Evolutionary conservation across 176 grass and related monocot genomes (phyloP).

Genomic region (Puya raimondii): DNA sequence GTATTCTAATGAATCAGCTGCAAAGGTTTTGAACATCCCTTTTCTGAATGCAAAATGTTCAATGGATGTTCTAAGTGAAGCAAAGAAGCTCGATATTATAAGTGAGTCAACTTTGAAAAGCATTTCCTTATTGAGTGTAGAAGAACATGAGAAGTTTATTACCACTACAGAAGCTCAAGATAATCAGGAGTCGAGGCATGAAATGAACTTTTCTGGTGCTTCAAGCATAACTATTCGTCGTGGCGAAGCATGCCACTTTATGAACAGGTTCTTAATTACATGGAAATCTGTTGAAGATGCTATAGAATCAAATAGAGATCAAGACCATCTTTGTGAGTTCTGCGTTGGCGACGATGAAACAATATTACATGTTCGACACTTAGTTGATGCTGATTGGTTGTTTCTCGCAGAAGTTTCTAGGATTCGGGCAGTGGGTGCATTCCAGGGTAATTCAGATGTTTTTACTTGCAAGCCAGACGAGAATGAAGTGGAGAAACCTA

Average conservation of each 20-base stretch:
- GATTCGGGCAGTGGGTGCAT: slow-evolving; percentile 21
- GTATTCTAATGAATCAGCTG: slow-evolving; percentile 32
- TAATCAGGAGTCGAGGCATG: slow-evolving; percentile 9
- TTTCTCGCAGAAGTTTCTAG: slow-evolving; percentile 61
- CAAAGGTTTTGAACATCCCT: slow-evolving; percentile 25
- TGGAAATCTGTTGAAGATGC: slow-evolving; percentile 32
- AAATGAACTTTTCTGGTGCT: slow-evolving; percentile 17
- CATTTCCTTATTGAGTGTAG: slow-evolving; percentile 38
- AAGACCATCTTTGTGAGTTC: slow-evolving; percentile 37
- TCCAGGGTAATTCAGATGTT: slow-evolving; percentile 1
- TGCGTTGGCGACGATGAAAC: slow-evolving; percentile 31
- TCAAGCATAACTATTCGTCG: slow-evolving; percentile 34
- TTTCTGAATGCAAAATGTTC: slow-evolving; percentile 54
- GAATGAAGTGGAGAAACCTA: slow-evolving; percentile 3
- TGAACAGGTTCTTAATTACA: slow-evolving; percentile 70
- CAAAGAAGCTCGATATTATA: slow-evolving; percentile 62
- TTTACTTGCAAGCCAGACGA: slow-evolving; percentile 18
- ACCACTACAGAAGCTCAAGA: slow-evolving; percentile 26
- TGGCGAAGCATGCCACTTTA: slow-evolving; percentile 68
- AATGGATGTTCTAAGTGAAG: slow-evolving; percentile 63
- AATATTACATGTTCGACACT: slow-evolving; percentile 44
- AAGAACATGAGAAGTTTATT: slow-evolving; percentile 60
- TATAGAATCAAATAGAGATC: slow-evolving; percentile 17
- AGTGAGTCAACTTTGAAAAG: slow-evolving; percentile 42
- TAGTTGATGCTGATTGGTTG: slow-evolving; percentile 81